Percentiles rank a stretch among this genome's conserved stretches.
These are phyloP conservation scores for Pulveroboletus sp. DNA, from an alignment of 768 basidiomycete species.

Conservation along the genomic window DNA sequence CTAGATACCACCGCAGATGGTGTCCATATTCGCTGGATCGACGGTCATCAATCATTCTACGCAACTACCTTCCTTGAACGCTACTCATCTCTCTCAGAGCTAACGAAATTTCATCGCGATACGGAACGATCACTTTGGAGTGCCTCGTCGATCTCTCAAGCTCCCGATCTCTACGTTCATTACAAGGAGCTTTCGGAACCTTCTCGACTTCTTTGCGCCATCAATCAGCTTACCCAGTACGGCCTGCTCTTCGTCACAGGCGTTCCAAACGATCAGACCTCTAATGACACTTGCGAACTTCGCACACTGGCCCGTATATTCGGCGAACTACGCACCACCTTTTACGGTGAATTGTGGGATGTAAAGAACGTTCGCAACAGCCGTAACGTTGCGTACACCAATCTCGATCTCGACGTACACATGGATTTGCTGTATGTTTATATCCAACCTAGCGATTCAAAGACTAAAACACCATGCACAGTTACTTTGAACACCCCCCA, in stretches of 20 bases:
- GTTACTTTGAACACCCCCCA: conserved; percentile 90
- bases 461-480: conserved; percentile 29
- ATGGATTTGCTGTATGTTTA: conserved; percentile 86
- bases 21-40: conserved; percentile 52
- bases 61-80: conserved; percentile 44
- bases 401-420: conserved; percentile 83
- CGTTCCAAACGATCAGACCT: conserved; percentile 64
- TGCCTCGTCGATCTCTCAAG: conserved; percentile 32
- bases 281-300: conserved; percentile 62
- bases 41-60: conserved; percentile 61
- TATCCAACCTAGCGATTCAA: not conserved
- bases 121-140: conserved; percentile 45
- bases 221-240: conserved; percentile 66
- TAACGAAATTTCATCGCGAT: conserved; percentile 47
- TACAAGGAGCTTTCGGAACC: conserved; percentile 51
- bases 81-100: conserved; percentile 39
- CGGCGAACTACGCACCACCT: conserved; percentile 78
- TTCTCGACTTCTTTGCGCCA: conserved; percentile 49
- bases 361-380: conserved; percentile 74
- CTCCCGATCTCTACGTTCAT: conserved; percentile 48
- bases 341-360: conserved; percentile 90
- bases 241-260: conserved; percentile 73
- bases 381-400: conserved; percentile 93
- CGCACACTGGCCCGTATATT: conserved; percentile 62
- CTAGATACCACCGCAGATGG: conserved; percentile 43